These are phyloP conservation scores for Tilletia indica DNA, from an alignment of 1,284 basidiomycete genomes.

Conservation along the genomic window DNA sequence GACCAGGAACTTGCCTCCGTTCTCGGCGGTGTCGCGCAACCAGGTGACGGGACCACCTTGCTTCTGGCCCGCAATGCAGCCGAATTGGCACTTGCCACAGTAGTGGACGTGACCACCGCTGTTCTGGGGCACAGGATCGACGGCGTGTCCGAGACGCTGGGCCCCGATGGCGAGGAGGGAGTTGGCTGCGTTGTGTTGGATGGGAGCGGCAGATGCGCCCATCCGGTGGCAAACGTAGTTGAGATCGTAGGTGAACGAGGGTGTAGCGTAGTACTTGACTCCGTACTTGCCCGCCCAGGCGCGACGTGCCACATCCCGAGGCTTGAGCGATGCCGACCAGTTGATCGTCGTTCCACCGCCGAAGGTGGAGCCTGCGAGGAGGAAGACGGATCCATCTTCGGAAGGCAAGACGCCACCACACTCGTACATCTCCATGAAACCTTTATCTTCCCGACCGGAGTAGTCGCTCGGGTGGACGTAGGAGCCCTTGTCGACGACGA, in stretches of 20 bases:
- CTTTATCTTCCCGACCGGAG: conserved; percentile 53
- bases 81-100: conserved; percentile 58
- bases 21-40: conserved; percentile 56
- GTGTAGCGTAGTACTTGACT: conserved; percentile 55
- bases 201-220: conserved; percentile 54
- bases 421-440: conserved; percentile 57
- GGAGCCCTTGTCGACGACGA: conserved; percentile 60
- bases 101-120: conserved; percentile 56
- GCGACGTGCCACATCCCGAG: conserved; percentile 56
- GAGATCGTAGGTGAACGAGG: conserved; percentile 54
- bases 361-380: conserved; percentile 58
- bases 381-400: conserved; percentile 56
- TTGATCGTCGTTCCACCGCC: conserved; percentile 61
- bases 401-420: conserved; percentile 56
- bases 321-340: conserved; percentile 59
- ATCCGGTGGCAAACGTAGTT: conserved; percentile 57
- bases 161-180: conserved; percentile 53
- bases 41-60: conserved; percentile 55
- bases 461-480: conserved; percentile 56
- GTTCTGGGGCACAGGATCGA: conserved; percentile 57
- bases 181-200: conserved; percentile 57
- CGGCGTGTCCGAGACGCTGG: conserved; percentile 52
- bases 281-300: conserved; percentile 57
- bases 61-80: conserved; percentile 57
- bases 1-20: conserved; percentile 54